Evolutionary conservation across 2,329 filamentous ascomycete species (phyloP).

Genomic region (Stromatinia cepivora): DNA sequence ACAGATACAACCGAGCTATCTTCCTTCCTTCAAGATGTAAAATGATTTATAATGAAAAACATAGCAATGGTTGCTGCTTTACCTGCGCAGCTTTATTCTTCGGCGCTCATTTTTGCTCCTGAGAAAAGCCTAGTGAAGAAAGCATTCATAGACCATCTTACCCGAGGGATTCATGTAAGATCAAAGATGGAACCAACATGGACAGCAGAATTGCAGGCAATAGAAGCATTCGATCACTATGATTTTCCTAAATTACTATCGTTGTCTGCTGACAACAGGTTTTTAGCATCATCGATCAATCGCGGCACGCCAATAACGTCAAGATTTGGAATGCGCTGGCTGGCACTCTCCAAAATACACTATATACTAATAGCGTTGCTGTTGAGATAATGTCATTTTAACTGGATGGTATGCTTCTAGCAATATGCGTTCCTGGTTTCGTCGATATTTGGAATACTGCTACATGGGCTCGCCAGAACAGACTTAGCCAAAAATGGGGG

Average conservation of each 20-base stretch:
- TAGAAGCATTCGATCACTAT: not conserved
- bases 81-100: slow-evolving; percentile 42
- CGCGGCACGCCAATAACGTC: not conserved
- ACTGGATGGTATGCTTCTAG: not conserved
- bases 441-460: not conserved
- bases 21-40: slow-evolving; percentile 9
- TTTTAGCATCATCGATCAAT: not conserved
- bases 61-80: slow-evolving; percentile 29
- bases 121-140: slow-evolving; percentile 35
- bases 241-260: not conserved
- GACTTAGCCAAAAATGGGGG: not conserved
- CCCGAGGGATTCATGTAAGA: slow-evolving; percentile 19
- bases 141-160: slow-evolving; percentile 19
- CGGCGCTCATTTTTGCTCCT: slow-evolving; percentile 40
- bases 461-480: not conserved
- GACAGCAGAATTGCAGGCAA: slow-evolving; percentile 3
- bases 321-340: not conserved
- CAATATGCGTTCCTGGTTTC: not conserved
- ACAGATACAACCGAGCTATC: not conserved
- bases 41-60: slow-evolving; percentile 11
- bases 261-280: not conserved
- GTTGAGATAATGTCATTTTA: not conserved
- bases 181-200: slow-evolving; percentile 21
- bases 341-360: not conserved
- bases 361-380: not conserved